Evolutionary conservation across 106 monocot genomes (phyloP).

Genomic region (Dendrobium nobile): DNA sequence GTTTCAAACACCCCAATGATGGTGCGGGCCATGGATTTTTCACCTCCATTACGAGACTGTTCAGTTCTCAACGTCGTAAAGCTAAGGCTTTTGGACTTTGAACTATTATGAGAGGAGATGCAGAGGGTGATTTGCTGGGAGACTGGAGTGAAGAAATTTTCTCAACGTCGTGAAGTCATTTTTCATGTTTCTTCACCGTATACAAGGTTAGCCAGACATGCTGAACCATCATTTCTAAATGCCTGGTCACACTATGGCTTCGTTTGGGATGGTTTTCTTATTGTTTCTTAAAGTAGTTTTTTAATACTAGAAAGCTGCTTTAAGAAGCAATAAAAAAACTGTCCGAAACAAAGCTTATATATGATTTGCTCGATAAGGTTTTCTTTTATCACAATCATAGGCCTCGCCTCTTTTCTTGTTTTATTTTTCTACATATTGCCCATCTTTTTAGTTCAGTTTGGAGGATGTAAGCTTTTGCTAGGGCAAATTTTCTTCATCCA

Average conservation of each 20-base stretch:
- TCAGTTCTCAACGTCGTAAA: constrained; percentile 7
- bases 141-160: constrained; percentile 85
- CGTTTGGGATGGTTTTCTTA: too few relatives aligned
- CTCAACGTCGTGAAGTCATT: too few relatives aligned
- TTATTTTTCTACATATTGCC: too few relatives aligned
- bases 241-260: neutral
- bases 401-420: too few relatives aligned
- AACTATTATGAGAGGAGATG: constrained; percentile 64
- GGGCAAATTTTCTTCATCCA: too few relatives aligned
- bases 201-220: too few relatives aligned
- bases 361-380: neutral
- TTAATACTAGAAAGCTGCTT: too few relatives aligned
- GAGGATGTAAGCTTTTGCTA: neutral
- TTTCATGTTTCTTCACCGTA: too few relatives aligned
- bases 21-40: constrained; percentile 9
- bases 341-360: too few relatives aligned
- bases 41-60: constrained; percentile 4
- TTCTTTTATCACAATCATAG: too few relatives aligned
- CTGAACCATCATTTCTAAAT: neutral
- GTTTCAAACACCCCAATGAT: neutral
- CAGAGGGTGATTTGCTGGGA: constrained; percentile 48
- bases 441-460: neutral
- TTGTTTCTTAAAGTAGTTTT: too few relatives aligned
- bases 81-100: constrained; percentile 62
- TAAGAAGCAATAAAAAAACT: too few relatives aligned